phyloP scores from a whole-genome alignment of 169 alveolate genomes.

The Eimeria sp. region DNA sequence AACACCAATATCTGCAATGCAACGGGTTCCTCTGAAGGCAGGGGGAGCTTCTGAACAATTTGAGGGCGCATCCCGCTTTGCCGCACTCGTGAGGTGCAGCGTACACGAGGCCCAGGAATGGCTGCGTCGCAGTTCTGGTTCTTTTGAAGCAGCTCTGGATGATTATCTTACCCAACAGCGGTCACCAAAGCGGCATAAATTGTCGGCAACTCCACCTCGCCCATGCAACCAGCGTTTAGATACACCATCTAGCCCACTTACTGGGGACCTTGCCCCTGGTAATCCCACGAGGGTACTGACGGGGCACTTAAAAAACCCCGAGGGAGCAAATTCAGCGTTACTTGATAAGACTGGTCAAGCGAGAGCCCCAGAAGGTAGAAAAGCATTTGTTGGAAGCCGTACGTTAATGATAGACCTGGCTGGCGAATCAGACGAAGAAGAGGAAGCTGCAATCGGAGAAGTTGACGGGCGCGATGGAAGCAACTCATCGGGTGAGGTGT shows the following conservation, averaged over 20 bases:
- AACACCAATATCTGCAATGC: slow-evolving; percentile 26
- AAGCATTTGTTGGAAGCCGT: neutral
- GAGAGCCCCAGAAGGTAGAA: neutral
- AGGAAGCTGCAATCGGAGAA: neutral
- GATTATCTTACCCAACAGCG: slow-evolving; percentile 28
- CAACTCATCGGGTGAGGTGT: slow-evolving; percentile 18
- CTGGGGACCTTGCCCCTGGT: neutral
- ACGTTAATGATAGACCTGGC: slow-evolving; percentile 65
- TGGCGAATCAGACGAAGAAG: slow-evolving; percentile 45
- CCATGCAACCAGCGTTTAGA: neutral
- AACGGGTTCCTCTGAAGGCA: neutral
- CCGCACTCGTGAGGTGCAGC: slow-evolving; percentile 67
- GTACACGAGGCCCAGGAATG: slow-evolving; percentile 58
- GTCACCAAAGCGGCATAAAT: slow-evolving; percentile 38
- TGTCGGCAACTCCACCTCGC: neutral
- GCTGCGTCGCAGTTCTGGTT: slow-evolving; percentile 46
- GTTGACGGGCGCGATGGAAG: neutral
- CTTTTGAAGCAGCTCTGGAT: slow-evolving; percentile 66
- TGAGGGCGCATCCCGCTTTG: slow-evolving; percentile 33
- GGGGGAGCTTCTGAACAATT: neutral
- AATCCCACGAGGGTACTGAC: neutral
- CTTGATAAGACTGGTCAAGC: neutral
- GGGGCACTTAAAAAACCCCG: neutral
- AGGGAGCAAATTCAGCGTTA: neutral
- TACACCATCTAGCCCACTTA: neutral